Percentiles rank a stretch among this genome's conserved stretches.
phyloP scores from a whole-genome alignment of 768 basidiomycete genomes.

The Trametes sanguinea region DNA sequence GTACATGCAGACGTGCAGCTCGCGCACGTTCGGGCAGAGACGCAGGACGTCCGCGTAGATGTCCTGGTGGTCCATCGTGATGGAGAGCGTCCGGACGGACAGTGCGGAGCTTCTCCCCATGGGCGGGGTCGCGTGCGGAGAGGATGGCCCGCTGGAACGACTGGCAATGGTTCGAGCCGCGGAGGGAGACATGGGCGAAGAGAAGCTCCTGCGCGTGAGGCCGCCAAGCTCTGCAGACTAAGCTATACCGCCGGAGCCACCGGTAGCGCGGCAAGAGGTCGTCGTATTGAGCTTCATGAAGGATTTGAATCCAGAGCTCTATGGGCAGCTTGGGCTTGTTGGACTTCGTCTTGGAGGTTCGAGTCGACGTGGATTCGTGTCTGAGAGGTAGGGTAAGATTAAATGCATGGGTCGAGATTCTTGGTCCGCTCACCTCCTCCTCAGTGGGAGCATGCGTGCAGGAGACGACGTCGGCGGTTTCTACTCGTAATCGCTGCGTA shows the following conservation, averaged over 20 bases:
- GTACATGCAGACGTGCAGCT: conserved; percentile 10
- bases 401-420: too few relatives aligned
- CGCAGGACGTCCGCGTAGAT: conserved; percentile 6
- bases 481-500: too few relatives aligned
- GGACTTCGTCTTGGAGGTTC: too few relatives aligned
- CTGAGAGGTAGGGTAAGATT: too few relatives aligned
- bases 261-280: conserved; percentile 8
- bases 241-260: conserved; percentile 8
- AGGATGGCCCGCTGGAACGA: background rate
- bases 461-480: too few relatives aligned
- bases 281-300: conserved; percentile 13
- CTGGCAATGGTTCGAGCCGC: conserved; percentile 5
- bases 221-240: conserved; percentile 10
- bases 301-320: background rate
- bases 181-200: conserved; percentile 5
- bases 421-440: too few relatives aligned
- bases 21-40: background rate
- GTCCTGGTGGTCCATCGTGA: conserved; percentile 4
- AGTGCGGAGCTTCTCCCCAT: background rate
- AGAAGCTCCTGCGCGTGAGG: conserved; percentile 8
- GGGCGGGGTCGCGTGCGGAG: background rate
- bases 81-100: conserved; percentile 1
- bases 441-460: too few relatives aligned
- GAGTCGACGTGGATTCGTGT: too few relatives aligned
- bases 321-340: background rate